phyloP scores from a whole-genome alignment of 495 filamentous ascomycete genomes.

The Evernia prunastri region DNA sequence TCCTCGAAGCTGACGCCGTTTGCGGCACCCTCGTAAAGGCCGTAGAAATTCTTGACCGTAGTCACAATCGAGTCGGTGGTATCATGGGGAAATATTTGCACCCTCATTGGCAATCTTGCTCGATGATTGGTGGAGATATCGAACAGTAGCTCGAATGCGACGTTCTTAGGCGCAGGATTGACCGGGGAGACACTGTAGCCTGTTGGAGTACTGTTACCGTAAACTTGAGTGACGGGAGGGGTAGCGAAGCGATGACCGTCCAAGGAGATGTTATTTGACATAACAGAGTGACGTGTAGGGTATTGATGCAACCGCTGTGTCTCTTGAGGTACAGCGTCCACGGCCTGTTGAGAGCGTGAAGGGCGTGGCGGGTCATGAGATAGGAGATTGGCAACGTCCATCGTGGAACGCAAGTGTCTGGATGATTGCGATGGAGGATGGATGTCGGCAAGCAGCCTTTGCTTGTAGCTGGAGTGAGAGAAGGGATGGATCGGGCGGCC shows the following conservation, averaged over 20 bases:
- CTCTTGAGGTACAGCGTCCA: conserved; percentile 41
- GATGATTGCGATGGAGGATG: neutral
- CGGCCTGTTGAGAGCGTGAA: conserved; percentile 24
- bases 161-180: conserved; percentile 61
- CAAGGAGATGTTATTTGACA: conserved; percentile 31
- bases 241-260: conserved; percentile 19
- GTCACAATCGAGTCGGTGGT: conserved; percentile 92
- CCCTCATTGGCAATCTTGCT: conserved; percentile 80
- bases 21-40: conserved; percentile 69
- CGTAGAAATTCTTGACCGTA: conserved; percentile 97
- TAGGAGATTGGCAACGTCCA: conserved; percentile 42
- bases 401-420: conserved; percentile 10
- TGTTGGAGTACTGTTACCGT: conserved; percentile 23
- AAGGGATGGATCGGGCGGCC: neutral
- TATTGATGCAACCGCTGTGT: conserved; percentile 40
- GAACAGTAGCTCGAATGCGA: conserved; percentile 80
- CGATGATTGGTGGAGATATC: conserved; percentile 63
- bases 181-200: conserved; percentile 44
- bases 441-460: neutral
- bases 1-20: conserved; percentile 89
- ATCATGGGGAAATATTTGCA: conserved; percentile 88
- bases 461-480: neutral
- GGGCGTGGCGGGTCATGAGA: conserved; percentile 30
- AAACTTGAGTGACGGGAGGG: conserved; percentile 21
- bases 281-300: conserved; percentile 31